phyloP scores from a whole-genome alignment of 352 stramenopile species.

The Globisporangium lucens region DNA sequence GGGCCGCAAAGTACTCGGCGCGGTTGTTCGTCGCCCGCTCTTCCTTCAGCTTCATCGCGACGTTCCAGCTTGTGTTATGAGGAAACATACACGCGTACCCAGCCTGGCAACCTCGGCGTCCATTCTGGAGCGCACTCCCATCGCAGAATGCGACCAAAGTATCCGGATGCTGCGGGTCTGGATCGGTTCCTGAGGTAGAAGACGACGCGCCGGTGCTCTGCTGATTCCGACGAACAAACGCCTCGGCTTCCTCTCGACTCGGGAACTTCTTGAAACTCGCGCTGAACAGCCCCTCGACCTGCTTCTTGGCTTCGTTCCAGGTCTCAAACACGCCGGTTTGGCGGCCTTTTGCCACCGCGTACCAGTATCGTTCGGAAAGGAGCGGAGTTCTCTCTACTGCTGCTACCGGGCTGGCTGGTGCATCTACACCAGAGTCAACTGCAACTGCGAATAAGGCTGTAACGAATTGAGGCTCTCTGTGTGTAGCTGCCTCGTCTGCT shows the following conservation, averaged over 20 bases:
- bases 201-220: neutral
- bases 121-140: constrained; percentile 67
- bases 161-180: constrained; percentile 42
- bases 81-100: constrained; percentile 80
- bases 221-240: constrained; percentile 10
- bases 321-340: constrained; percentile 52
- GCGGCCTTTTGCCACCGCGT: constrained; percentile 51
- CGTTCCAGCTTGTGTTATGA: constrained; percentile 56
- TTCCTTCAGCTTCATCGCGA: constrained; percentile 49
- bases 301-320: constrained; percentile 51
- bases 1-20: constrained; percentile 26
- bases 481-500: neutral
- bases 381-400: neutral
- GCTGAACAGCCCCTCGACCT: constrained; percentile 49
- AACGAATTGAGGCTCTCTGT: no score
- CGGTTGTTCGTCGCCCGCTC: constrained; percentile 33
- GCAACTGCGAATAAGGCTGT: neutral
- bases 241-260: constrained; percentile 17
- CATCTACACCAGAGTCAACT: neutral
- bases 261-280: constrained; percentile 59
- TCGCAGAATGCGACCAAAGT: constrained; percentile 80
- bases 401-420: neutral
- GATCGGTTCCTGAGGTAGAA: constrained; percentile 16
- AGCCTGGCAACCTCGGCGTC: constrained; percentile 41
- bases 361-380: constrained; percentile 26